A percentile compares a stretch with the other conserved stretches of the same genome.
Conservation (phyloP, 768 basidiomycete genomes). For the Hygrocybe punicea region DNA sequence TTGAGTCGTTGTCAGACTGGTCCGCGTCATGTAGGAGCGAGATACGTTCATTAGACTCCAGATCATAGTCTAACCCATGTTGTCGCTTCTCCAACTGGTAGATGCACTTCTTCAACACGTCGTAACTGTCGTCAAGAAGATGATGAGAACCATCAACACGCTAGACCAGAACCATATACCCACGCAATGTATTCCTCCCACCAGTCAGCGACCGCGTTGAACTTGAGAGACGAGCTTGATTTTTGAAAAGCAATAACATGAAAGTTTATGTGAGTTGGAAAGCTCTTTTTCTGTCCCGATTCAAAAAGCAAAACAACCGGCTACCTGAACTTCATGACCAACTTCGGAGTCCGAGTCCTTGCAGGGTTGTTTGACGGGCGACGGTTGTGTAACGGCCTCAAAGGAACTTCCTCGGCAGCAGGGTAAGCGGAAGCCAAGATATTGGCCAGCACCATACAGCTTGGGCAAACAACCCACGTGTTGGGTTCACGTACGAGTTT, state of each 20-base stretch:
- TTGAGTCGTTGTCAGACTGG: slow-evolving; percentile 44
- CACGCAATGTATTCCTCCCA: slow-evolving; percentile 89
- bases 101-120: slow-evolving; percentile 76
- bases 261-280: neutral
- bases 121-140: slow-evolving; percentile 53
- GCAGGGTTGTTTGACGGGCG: neutral
- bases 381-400: slow-evolving; percentile 8
- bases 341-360: neutral
- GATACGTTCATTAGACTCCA: slow-evolving; percentile 62
- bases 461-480: neutral
- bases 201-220: slow-evolving; percentile 90
- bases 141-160: neutral
- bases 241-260: neutral
- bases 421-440: neutral
- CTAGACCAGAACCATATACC: slow-evolving; percentile 27
- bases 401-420: slow-evolving; percentile 8
- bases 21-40: slow-evolving; percentile 47
- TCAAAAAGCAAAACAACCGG: slow-evolving; percentile 5
- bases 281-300: too few relatives aligned
- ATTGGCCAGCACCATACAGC: neutral
- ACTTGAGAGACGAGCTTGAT: slow-evolving; percentile 75
- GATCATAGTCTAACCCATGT: slow-evolving; percentile 48
- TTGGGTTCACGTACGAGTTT: neutral
- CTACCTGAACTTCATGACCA: slow-evolving; percentile 61
- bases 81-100: slow-evolving; percentile 84